A percentile compares a stretch with the other conserved stretches of the same genome.
Conservation (phyloP, 1,284 basidiomycete genomes). For the Puccinia polysora region DNA sequence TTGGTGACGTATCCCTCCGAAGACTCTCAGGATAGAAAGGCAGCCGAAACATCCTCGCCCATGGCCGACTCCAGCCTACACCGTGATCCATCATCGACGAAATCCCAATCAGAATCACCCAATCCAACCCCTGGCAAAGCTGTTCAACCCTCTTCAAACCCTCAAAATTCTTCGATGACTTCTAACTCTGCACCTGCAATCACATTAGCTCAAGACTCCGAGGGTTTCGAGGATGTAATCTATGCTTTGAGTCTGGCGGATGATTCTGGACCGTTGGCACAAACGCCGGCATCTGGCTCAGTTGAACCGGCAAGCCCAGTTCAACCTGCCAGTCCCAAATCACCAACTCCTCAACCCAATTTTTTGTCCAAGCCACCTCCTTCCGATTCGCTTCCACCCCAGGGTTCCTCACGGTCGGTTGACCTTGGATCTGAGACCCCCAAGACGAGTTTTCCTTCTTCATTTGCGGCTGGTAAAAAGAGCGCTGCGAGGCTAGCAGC, state of each 20-base stretch:
- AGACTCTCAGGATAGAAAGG: no score
- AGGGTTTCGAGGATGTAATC: constrained; percentile 28
- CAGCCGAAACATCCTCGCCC: no score
- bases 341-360: neutral
- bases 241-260: constrained; percentile 37
- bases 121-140: neutral
- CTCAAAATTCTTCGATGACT: neutral
- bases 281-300: neutral
- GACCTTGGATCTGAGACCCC: constrained; percentile 37
- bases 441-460: constrained; percentile 44
- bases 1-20: constrained; percentile 37
- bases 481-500: constrained; percentile 47
- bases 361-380: constrained; percentile 28
- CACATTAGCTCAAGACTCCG: neutral
- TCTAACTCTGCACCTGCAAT: neutral
- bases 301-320: neutral
- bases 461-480: constrained; percentile 47
- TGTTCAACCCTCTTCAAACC: neutral
- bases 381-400: neutral
- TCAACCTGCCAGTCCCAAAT: neutral
- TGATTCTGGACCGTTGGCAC: neutral
- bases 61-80: neutral
- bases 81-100: neutral
- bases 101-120: neutral
- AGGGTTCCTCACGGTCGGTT: neutral